Evolutionary conservation across 164 flowering plant genomes (phyloP).

Genomic region (Liquidambar formosana): DNA sequence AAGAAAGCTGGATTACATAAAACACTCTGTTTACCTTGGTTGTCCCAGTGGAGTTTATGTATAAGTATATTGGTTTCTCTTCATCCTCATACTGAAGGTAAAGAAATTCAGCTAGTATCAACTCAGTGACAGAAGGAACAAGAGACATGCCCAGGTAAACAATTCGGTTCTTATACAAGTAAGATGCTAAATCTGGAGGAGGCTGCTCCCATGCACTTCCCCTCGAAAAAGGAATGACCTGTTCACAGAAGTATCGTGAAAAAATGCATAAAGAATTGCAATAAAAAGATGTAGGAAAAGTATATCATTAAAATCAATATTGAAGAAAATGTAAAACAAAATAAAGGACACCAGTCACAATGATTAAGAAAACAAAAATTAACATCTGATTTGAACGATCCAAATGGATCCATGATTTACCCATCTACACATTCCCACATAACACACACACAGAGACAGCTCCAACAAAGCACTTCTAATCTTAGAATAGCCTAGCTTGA

Average conservation of each 20-base stretch:
- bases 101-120: constrained; percentile 82
- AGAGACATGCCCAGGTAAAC: constrained; percentile 93
- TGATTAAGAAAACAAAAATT: too few relatives aligned
- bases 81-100: constrained; percentile 82
- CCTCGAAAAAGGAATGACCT: constrained; percentile 86
- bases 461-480: too few relatives aligned
- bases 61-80: constrained; percentile 81
- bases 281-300: not conserved
- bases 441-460: too few relatives aligned
- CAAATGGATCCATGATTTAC: too few relatives aligned
- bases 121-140: constrained; percentile 85
- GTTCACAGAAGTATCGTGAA: constrained; percentile 17
- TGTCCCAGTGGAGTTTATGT: constrained; percentile 93
- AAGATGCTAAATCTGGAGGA: constrained; percentile 95
- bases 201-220: constrained; percentile 91
- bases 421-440: too few relatives aligned
- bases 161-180: constrained; percentile 79
- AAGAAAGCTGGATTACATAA: too few relatives aligned
- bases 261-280: not conserved
- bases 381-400: too few relatives aligned
- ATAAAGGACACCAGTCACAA: too few relatives aligned
- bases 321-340: too few relatives aligned
- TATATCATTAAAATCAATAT: too few relatives aligned
- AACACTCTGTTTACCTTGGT: constrained; percentile 54
- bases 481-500: too few relatives aligned